A percentile compares a stretch with the other conserved stretches of the same genome.
Conservation (phyloP, 2,329 filamentous ascomycete genomes). For the Albophoma yamanashiensis region DNA sequence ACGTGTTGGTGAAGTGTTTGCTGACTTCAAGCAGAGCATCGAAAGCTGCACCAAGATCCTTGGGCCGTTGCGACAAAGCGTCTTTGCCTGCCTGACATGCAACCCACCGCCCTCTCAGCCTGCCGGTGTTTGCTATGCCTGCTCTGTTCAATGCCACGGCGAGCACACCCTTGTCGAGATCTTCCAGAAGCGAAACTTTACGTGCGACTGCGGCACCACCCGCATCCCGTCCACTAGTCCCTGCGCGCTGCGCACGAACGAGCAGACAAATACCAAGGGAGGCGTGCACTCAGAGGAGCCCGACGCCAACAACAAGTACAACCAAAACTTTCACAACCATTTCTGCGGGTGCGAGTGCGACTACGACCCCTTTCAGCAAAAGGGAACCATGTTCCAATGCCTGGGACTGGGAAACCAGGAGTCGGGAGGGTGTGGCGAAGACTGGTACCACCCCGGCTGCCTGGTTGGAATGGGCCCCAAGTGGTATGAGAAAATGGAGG, state of each 20-base stretch:
- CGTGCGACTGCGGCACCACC: slow-evolving; percentile 90
- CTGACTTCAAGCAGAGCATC: slow-evolving; percentile 58
- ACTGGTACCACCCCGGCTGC: slow-evolving; percentile 96
- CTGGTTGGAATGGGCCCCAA: slow-evolving; percentile 68
- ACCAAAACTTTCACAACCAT: slow-evolving; percentile 86
- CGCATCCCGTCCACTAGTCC: slow-evolving; percentile 60
- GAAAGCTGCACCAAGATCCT: slow-evolving; percentile 87
- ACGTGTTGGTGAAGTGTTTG: background rate
- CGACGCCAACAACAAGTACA: slow-evolving; percentile 71
- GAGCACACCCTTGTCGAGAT: slow-evolving; percentile 93
- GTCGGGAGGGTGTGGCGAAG: slow-evolving; percentile 84
- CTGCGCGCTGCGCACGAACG: slow-evolving; percentile 66
- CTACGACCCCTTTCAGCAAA: slow-evolving; percentile 82
- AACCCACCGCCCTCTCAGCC: slow-evolving; percentile 61
- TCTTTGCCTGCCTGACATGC: slow-evolving; percentile 92
- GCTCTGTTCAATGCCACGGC: slow-evolving; percentile 92
- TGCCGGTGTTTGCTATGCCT: slow-evolving; percentile 91
- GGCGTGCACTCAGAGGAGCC: slow-evolving; percentile 67
- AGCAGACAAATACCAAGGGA: slow-evolving; percentile 64
- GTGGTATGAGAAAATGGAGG: slow-evolving; percentile 51
- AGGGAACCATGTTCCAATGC: slow-evolving; percentile 98
- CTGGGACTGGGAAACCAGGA: slow-evolving; percentile 71
- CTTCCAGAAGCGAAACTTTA: slow-evolving; percentile 90
- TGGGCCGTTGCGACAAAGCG: slow-evolving; percentile 73
- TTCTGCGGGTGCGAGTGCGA: slow-evolving; percentile 87